A percentile compares a stretch with the other conserved stretches of the same genome.
phyloP scores from a whole-genome alignment of 306 rosid species.

The Hylodesmum podocarpum region DNA sequence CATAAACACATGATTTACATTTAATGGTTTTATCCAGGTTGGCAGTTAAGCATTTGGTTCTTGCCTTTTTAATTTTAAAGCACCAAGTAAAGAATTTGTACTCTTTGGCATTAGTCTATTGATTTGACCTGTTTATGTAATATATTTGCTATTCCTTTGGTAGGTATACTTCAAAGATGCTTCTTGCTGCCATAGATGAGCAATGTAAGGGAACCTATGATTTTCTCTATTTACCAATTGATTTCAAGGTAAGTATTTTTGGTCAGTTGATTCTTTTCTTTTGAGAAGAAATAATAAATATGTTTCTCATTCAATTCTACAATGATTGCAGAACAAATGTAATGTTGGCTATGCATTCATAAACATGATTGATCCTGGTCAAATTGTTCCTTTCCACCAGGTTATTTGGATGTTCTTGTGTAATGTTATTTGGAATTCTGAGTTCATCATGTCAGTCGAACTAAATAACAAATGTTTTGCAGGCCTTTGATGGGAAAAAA shows the following conservation, averaged over 20 bases:
- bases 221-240: conserved; percentile 75
- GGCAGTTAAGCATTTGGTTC: not conserved
- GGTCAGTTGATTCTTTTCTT: conserved; percentile 9
- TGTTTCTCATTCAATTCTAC: conserved; percentile 25
- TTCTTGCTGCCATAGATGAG: conserved; percentile 80
- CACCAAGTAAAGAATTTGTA: not conserved
- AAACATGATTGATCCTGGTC: conserved; percentile 67
- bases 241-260: conserved; percentile 60
- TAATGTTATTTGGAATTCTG: not conserved
- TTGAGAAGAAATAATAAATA: not conserved
- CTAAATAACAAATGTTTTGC: conserved; percentile 25
- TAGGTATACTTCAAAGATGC: conserved; percentile 84
- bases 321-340: conserved; percentile 66
- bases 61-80: conserved; percentile 5
- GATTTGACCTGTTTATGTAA: not conserved
- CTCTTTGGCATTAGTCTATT: not conserved
- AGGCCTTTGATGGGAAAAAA: conserved; percentile 78
- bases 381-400: conserved; percentile 70
- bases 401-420: conserved; percentile 30
- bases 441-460: not conserved
- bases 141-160: not conserved
- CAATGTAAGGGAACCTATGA: conserved; percentile 72
- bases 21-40: not conserved
- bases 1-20: not conserved
- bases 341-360: conserved; percentile 84